These are phyloP conservation scores for Microbotryum violaceum DNA, from an alignment of 1,284 basidiomycete genomes.

Conservation along the genomic window DNA sequence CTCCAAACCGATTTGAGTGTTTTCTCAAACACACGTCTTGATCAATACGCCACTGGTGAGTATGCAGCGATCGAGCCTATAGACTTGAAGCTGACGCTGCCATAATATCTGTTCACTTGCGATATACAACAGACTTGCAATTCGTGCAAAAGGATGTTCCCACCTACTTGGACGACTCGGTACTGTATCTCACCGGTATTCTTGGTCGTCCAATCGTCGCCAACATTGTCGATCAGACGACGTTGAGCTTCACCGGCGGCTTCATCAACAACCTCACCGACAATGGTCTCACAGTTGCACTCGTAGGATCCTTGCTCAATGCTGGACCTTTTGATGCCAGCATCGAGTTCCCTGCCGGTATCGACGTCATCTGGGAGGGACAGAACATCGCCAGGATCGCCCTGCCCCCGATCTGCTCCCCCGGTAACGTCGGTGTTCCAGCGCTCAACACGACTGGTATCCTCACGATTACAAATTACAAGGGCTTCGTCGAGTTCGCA, in stretches of 20 bases:
- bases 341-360: slow-evolving; percentile 38
- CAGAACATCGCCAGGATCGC: slow-evolving; percentile 57
- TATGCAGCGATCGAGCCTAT: not conserved
- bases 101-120: not conserved
- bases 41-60: slow-evolving; percentile 46
- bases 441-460: slow-evolving; percentile 48
- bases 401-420: slow-evolving; percentile 61
- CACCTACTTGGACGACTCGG: slow-evolving; percentile 57
- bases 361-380: slow-evolving; percentile 58
- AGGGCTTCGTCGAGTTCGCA: slow-evolving; percentile 57
- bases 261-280: slow-evolving; percentile 56
- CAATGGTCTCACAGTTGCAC: slow-evolving; percentile 48
- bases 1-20: slow-evolving; percentile 52
- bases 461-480: slow-evolving; percentile 38
- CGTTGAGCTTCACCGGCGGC: slow-evolving; percentile 53
- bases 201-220: slow-evolving; percentile 60
- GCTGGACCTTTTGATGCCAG: slow-evolving; percentile 54
- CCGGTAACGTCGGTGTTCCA: slow-evolving; percentile 60
- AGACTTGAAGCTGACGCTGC: too few species aligned
- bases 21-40: slow-evolving; percentile 35
- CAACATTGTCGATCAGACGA: slow-evolving; percentile 55
- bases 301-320: slow-evolving; percentile 43
- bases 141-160: slow-evolving; percentile 59
- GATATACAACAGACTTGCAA: slow-evolving; percentile 39
- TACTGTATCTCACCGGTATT: slow-evolving; percentile 61